phyloP scores from a whole-genome alignment of 2,329 filamentous ascomycete species.

The Exophiala bonariae region DNA sequence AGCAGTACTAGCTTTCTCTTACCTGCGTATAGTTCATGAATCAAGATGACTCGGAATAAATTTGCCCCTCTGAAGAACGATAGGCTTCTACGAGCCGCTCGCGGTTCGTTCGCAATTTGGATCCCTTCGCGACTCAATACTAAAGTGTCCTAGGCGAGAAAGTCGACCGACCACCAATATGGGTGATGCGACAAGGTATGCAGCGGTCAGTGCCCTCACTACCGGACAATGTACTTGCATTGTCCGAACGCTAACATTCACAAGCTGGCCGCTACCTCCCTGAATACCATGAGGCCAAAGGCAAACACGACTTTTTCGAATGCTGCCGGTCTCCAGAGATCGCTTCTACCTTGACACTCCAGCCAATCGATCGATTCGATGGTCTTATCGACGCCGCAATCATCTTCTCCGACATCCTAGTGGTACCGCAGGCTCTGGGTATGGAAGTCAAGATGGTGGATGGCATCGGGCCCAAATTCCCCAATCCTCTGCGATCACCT shows the following conservation, averaged over 20 bases:
- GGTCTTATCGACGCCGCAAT: slow-evolving; percentile 92
- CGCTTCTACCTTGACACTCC: slow-evolving; percentile 87
- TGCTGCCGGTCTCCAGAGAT: slow-evolving; percentile 93
- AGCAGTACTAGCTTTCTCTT: no score
- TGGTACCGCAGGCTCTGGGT: slow-evolving; percentile 95
- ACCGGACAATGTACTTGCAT: background rate
- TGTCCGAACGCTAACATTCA: background rate
- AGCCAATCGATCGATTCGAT: slow-evolving; percentile 87
- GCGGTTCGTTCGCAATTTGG: slow-evolving; percentile 60
- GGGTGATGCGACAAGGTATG: slow-evolving; percentile 98
- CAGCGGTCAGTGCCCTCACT: slow-evolving; percentile 25
- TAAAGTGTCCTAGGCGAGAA: slow-evolving; percentile 61
- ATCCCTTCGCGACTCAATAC: background rate
- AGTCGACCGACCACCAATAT: slow-evolving; percentile 91
- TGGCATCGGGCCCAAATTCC: slow-evolving; percentile 95
- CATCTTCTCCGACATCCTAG: slow-evolving; percentile 98
- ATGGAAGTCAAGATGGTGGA: slow-evolving; percentile 99
- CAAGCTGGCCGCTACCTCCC: slow-evolving; percentile 93
- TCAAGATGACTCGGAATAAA: no score
- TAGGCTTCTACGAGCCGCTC: slow-evolving; percentile 82
- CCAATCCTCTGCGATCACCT: slow-evolving; percentile 75
- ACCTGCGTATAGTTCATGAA: no score
- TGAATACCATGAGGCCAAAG: slow-evolving; percentile 96
- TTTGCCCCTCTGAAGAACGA: slow-evolving; percentile 92
- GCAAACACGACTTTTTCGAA: slow-evolving; percentile 88